Evolutionary conservation across 805 yeast species (phyloP), one percentile per base, ranked within the genome.

Genomic region (Pichia manshurica): DNA sequence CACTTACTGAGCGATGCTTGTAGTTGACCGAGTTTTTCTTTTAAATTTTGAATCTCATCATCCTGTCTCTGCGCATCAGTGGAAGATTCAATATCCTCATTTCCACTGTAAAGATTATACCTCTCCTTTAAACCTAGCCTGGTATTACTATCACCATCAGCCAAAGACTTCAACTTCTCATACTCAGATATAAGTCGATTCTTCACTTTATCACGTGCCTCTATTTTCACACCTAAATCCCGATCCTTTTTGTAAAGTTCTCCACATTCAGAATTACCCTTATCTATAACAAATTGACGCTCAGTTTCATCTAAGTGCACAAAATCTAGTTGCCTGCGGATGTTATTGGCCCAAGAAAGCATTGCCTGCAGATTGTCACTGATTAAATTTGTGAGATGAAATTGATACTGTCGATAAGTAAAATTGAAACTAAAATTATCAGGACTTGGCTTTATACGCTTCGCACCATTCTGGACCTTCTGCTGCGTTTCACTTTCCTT

Each of bases 211-310:
- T 52, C 57, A 22, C 62, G 52, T 4, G 54, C 56, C 2, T 56
- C 55, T 15, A 66, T 59, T 22, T 56, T 57, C 4, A 63, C 66
- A 35, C 67, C 70, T 16, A 63, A 54, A 10, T 53, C 57, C 39
- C 68, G 67, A 19, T 65, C 56, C 32, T 60, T 59, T 43, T 73
- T 71, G 56, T 72, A 78, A 10, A 58, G 47, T 2, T 59, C 61
- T 3, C 77, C 81, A 22, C 74, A 70, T 29, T 63, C 59, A 2
- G 52, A 58, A 54, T 73, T 71, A 39, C 62, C 54, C 3, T 54
- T 57, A 55, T 78, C 82, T 20, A 73, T 51, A 6, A 56, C 42
- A 22, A 59, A 48, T 48, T 75, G 78, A 39, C 73, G 60, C 12
- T 59, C 48, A 4, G 77, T 72, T 34, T 74, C 73, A 43, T 61